Percentiles rank a stretch among this genome's conserved stretches.
Conservation (phyloP, 805 yeast species). For the Wickerhamiella sorbophila region DNA sequence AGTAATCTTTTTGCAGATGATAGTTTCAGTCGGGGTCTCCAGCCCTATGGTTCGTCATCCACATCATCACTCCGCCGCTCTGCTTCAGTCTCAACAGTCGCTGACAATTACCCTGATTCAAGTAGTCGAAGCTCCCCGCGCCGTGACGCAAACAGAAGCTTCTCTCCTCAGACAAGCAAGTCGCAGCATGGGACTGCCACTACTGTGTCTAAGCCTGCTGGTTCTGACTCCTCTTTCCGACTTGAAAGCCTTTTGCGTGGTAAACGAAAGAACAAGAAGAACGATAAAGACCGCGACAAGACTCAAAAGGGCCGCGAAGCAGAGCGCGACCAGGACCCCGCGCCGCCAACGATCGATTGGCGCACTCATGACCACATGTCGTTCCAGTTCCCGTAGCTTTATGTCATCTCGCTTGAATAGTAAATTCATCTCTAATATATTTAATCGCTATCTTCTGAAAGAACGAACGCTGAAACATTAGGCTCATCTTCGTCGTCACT, state of each 20-base stretch:
- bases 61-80: not conserved
- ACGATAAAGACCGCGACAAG: slow-evolving; percentile 3
- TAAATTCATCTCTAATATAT: too few species aligned
- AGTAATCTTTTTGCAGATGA: not conserved
- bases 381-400: slow-evolving; percentile 18
- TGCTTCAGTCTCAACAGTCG: not conserved
- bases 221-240: slow-evolving; percentile 23
- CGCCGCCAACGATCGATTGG: not conserved
- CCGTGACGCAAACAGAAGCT: not conserved
- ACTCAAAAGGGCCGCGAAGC: slow-evolving; percentile 11
- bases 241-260: slow-evolving; percentile 24
- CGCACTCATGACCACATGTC: not conserved
- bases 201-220: not conserved
- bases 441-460: not conserved
- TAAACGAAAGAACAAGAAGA: slow-evolving; percentile 14
- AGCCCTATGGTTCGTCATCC: not conserved
- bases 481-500: slow-evolving; percentile 3
- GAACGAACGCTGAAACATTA: slow-evolving; percentile 1
- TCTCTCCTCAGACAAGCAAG: not conserved
- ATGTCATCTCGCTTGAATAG: too few species aligned
- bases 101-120: not conserved
- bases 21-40: not conserved
- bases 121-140: not conserved
- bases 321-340: slow-evolving; percentile 2
- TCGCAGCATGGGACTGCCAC: not conserved